phyloP scores from a whole-genome alignment of 371 early-diverging fungal genomes.

The Mucor piriformis region DNA sequence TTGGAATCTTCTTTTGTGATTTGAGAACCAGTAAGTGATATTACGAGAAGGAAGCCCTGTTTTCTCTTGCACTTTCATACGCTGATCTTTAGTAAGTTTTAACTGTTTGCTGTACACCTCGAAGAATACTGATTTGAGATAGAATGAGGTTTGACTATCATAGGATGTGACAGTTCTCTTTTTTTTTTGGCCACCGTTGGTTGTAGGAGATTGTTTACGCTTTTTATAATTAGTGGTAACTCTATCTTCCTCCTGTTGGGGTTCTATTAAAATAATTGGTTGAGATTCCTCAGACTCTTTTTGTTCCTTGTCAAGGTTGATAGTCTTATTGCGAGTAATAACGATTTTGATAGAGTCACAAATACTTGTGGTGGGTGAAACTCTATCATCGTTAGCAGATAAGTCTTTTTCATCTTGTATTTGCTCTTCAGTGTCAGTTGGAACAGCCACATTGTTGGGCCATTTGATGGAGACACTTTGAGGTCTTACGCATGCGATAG shows the following conservation, averaged over 20 bases:
- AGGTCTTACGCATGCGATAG: constrained; percentile 2
- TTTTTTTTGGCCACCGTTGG: neutral
- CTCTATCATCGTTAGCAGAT: neutral
- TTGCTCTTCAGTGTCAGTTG: neutral
- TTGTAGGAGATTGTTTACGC: neutral
- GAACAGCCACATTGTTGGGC: neutral
- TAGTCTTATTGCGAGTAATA: neutral
- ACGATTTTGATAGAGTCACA: neutral
- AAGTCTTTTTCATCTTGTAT: neutral
- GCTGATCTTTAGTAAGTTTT: constrained; percentile 37
- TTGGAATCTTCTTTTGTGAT: constrained; percentile 41
- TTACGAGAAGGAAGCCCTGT: constrained; percentile 44
- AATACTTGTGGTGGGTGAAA: neutral
- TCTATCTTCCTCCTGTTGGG: too few relatives aligned
- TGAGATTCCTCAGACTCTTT: neutral
- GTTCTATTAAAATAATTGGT: neutral
- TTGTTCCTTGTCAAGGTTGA: too few relatives aligned
- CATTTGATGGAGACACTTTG: neutral
- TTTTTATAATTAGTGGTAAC: too few relatives aligned
- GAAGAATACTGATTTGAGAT: constrained; percentile 43
- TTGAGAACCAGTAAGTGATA: constrained; percentile 54
- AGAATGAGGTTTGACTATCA: constrained; percentile 41
- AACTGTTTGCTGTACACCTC: constrained; percentile 38
- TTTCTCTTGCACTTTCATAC: constrained; percentile 23
- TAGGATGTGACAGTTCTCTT: constrained; percentile 48